Base-by-base conservation (phyloP, 169 alveolate genomes). In the Eimeria maxima region DNA sequence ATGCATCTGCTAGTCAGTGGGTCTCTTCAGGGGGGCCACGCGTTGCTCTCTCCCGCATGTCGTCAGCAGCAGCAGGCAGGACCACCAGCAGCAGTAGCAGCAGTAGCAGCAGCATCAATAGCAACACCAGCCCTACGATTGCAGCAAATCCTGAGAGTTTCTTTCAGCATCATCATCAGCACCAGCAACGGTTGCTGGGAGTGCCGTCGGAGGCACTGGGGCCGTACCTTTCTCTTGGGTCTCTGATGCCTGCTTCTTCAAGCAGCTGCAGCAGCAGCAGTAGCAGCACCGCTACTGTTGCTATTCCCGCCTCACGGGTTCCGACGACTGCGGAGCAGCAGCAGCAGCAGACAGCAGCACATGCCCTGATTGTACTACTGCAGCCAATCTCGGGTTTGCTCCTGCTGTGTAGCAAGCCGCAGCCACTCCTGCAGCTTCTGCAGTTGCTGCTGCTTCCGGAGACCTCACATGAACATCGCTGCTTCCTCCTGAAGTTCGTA, bases 331-430 rank as follows among this genome's bases (percentile, higher is more conserved):
- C 87, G n/a, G 63, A 76, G 29, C 87, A 44, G 53, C 87, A 76
- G 87, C 87, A 76, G 87, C 87, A 76, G 33, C 44, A 38, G 18
- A 24, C 60, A 22, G 87, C 87, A 76, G 87, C 87, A 6, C 87
- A 76, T 76, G 45, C 87, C 13, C 45, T 76, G 65, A 24, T 24
- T 47, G 87, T 76, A 4, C 53, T 76, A 29, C 87, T 76, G 65
- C 87, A 76, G 60, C 87, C 87, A 20, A 18, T 76, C n/a, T 76
- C 87, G 87, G 87, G 87, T 29, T n/a, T 76, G 87, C 33, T 76
- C 63, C 87, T 76, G 87, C 87, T 76, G 5, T 76, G 87, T 38
- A 76, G 87, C 87, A 76, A 38, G 33, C 87, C 87, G 63, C 87
- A 76, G 38, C 87, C 87, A 5, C 63, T 76, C 44, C 63, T 47